Evolutionary conservation across 129 eudicot genomes (phyloP).

Genomic region (Flaveria bidentis): DNA sequence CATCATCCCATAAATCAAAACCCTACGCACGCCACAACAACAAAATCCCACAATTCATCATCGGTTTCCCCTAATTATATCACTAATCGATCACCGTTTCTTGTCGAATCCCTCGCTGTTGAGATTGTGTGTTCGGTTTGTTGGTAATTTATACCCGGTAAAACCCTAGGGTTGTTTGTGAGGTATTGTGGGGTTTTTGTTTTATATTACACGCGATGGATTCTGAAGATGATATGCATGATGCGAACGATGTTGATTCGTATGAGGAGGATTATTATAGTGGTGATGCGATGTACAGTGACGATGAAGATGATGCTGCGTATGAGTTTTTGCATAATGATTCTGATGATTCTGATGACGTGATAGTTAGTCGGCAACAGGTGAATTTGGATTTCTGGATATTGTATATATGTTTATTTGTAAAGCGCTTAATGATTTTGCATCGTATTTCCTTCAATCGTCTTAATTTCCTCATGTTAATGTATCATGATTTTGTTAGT

Average conservation of each 20-base stretch:
- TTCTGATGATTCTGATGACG: slow-evolving; percentile 49
- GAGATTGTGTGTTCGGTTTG: neutral
- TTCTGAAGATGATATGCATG: slow-evolving; percentile 79
- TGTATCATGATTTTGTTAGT: neutral
- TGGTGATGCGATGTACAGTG: slow-evolving; percentile 45
- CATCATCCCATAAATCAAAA: slow-evolving; percentile 26
- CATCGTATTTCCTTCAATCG: neutral
- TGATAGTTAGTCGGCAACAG: slow-evolving; percentile 55
- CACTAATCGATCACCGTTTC: slow-evolving; percentile 28
- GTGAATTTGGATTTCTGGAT: slow-evolving; percentile 28
- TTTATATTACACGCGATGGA: slow-evolving; percentile 39
- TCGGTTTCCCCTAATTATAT: too few species aligned
- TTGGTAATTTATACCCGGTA: slow-evolving; percentile 13
- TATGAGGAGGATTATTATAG: slow-evolving; percentile 58
- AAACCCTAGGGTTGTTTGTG: slow-evolving; percentile 33
- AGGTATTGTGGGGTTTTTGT: slow-evolving; percentile 10
- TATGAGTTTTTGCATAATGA: slow-evolving; percentile 56
- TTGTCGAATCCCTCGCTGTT: neutral
- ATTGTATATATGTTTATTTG: neutral
- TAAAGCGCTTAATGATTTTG: neutral
- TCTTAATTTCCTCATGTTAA: neutral
- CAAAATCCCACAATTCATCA: slow-evolving; percentile 5
- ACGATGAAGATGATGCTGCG: slow-evolving; percentile 47
- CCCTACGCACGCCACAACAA: slow-evolving; percentile 13
- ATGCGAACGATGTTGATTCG: slow-evolving; percentile 56